Conservation (phyloP, 768 basidiomycete species). For the Mycena epipterygia region DNA sequence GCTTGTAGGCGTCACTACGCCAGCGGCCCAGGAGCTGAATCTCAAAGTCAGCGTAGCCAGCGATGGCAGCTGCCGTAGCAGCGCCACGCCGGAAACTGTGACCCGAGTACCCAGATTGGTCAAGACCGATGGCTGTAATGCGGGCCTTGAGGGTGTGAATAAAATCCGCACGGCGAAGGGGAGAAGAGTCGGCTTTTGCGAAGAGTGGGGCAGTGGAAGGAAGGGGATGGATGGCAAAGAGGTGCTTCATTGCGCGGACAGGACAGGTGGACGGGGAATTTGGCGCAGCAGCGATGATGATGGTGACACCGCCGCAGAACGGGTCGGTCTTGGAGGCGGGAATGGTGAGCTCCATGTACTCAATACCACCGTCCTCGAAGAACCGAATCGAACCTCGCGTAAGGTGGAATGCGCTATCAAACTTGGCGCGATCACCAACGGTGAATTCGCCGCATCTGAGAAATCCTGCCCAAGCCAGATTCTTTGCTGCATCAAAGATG, state of each 20-base stretch:
- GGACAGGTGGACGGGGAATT: slow-evolving; percentile 21
- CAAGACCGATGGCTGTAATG: slow-evolving; percentile 26
- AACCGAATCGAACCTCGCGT: slow-evolving; percentile 36
- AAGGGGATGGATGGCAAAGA: slow-evolving; percentile 13
- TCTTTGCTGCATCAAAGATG: slow-evolving; percentile 31
- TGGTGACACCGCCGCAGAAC: slow-evolving; percentile 42
- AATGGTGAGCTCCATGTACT: slow-evolving; percentile 39
- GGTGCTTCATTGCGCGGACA: slow-evolving; percentile 16
- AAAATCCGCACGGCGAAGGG: slow-evolving; percentile 33
- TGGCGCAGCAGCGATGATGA: slow-evolving; percentile 39
- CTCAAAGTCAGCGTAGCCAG: slow-evolving; percentile 48
- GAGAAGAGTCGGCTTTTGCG: slow-evolving; percentile 1
- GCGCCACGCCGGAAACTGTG: slow-evolving; percentile 47
- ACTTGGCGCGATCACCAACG: slow-evolving; percentile 19
- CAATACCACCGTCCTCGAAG: slow-evolving; percentile 33
- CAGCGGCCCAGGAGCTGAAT: slow-evolving; percentile 55
- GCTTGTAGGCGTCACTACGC: slow-evolving; percentile 53
- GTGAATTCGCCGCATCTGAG: slow-evolving; percentile 36
- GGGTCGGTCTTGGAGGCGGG: slow-evolving; percentile 49
- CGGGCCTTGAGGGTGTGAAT: slow-evolving; percentile 28
- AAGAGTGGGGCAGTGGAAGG: slow-evolving; percentile 7
- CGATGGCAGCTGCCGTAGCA: slow-evolving; percentile 48
- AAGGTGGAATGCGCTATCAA: slow-evolving; percentile 35
- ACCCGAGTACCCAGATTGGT: slow-evolving; percentile 39
- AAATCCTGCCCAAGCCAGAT: slow-evolving; percentile 33